phyloP scores from a whole-genome alignment of 1,284 basidiomycete species.

The Tremellales sp. region DNA sequence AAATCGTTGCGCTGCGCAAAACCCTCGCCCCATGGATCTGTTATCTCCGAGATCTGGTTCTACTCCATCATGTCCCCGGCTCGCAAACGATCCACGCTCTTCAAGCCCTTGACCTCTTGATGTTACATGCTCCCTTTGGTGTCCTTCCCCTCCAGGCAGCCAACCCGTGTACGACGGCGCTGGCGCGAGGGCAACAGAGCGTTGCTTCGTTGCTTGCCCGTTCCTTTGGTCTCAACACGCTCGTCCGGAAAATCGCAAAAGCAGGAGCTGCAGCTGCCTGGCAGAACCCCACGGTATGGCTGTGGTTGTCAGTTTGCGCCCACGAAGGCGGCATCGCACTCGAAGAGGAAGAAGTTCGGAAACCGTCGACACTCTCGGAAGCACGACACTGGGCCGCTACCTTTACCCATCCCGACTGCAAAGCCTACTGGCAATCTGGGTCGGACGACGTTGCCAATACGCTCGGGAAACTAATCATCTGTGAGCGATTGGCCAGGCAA shows the following conservation, averaged over 20 bases:
- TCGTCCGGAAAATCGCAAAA: constrained; percentile 16
- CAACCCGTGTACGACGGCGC: constrained; percentile 25
- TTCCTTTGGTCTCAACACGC: constrained; percentile 18
- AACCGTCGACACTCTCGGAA: constrained; percentile 16
- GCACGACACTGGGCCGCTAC: constrained; percentile 15
- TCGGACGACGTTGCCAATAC: constrained; percentile 16
- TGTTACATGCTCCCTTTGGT: constrained; percentile 35
- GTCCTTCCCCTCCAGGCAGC: constrained; percentile 32
- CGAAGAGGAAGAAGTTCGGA: constrained; percentile 22
- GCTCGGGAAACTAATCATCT: constrained; percentile 32
- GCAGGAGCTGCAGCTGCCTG: constrained; percentile 11
- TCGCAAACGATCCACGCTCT: constrained; percentile 29
- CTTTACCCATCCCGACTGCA: constrained; percentile 14
- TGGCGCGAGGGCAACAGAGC: constrained; percentile 28
- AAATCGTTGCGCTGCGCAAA: constrained; percentile 15
- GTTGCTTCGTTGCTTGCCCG: constrained; percentile 16
- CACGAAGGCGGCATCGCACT: constrained; percentile 25
- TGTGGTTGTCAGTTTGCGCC: constrained; percentile 27
- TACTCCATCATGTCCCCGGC: constrained; percentile 22
- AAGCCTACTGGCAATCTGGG: constrained; percentile 15
- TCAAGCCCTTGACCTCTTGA: constrained; percentile 36
- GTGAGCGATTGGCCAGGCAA: constrained; percentile 33
- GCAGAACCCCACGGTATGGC: constrained; percentile 28
- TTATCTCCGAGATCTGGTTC: constrained; percentile 22
- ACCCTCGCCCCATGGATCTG: constrained; percentile 22